Conservation (phyloP, 139 green algal genomes). For the Chlorella sp. region DNA sequence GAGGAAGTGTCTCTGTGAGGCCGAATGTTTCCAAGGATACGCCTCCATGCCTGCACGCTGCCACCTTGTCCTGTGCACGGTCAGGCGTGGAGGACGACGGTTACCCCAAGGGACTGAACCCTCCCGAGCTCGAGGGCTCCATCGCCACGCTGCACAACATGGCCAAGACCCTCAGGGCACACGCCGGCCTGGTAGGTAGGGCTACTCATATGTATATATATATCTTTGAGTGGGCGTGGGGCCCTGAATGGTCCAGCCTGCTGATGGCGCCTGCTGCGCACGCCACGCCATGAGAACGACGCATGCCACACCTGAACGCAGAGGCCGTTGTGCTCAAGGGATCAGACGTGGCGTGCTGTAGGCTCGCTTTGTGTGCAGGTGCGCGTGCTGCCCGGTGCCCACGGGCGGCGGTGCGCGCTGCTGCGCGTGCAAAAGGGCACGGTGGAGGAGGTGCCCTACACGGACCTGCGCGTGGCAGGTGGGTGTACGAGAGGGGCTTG, state of each 20-base stretch:
- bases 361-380: too few species aligned
- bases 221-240: too few species aligned
- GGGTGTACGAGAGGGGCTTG: constrained; percentile 7
- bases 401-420: constrained; percentile 41
- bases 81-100: constrained; percentile 81
- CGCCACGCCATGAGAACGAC: too few species aligned
- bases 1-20: too few species aligned
- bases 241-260: too few species aligned
- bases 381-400: constrained; percentile 20
- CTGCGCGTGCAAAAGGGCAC: constrained; percentile 42
- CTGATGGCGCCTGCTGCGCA: too few species aligned
- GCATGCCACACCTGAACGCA: too few species aligned
- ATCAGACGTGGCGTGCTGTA: too few species aligned
- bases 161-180: constrained; percentile 47
- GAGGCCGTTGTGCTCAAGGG: too few species aligned
- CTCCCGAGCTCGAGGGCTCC: constrained; percentile 48
- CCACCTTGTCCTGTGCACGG: background rate
- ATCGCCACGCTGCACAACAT: constrained; percentile 60
- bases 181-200: constrained; percentile 27
- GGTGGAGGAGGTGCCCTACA: constrained; percentile 28
- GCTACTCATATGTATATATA: too few species aligned
- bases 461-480: constrained; percentile 53
- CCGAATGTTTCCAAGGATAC: too few species aligned
- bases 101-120: constrained; percentile 62
- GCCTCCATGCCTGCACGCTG: too few species aligned